A percentile compares a stretch with the other conserved stretches of the same genome.
Conservation (phyloP, 73 alveolate genomes). For the Paramecium biaurelia region DNA sequence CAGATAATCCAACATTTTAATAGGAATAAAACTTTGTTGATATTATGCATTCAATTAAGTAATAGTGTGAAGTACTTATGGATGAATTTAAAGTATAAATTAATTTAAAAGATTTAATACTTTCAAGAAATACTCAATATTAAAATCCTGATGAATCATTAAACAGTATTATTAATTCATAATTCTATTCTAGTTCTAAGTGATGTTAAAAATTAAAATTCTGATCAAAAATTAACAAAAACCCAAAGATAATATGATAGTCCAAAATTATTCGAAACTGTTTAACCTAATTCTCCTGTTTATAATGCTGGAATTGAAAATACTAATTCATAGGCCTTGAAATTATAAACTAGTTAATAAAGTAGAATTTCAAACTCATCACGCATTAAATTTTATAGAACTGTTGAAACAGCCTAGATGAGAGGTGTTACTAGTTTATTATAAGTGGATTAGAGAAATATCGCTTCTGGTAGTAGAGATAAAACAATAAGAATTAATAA, state of each 20-base stretch:
- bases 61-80: slow-evolving; percentile 13
- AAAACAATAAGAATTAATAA: slow-evolving; percentile 1
- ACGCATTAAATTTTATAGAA: background rate
- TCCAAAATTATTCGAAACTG: slow-evolving; percentile 20
- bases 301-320: slow-evolving; percentile 25
- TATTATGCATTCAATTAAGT: background rate
- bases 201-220: background rate
- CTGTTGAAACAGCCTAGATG: background rate
- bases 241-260: background rate
- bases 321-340: background rate
- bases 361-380: background rate
- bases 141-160: slow-evolving; percentile 22
- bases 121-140: background rate
- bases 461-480: slow-evolving; percentile 29
- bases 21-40: background rate
- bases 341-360: background rate
- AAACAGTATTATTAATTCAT: background rate
- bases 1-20: background rate
- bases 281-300: background rate
- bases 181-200: background rate
- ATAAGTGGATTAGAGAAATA: slow-evolving; percentile 3
- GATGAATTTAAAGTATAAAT: background rate
- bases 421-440: slow-evolving; percentile 30
- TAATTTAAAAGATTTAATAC: background rate
- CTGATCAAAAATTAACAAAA: background rate